These are phyloP conservation scores for Russula ochroleuca DNA, from an alignment of 768 basidiomycete genomes.

Conservation along the genomic window DNA sequence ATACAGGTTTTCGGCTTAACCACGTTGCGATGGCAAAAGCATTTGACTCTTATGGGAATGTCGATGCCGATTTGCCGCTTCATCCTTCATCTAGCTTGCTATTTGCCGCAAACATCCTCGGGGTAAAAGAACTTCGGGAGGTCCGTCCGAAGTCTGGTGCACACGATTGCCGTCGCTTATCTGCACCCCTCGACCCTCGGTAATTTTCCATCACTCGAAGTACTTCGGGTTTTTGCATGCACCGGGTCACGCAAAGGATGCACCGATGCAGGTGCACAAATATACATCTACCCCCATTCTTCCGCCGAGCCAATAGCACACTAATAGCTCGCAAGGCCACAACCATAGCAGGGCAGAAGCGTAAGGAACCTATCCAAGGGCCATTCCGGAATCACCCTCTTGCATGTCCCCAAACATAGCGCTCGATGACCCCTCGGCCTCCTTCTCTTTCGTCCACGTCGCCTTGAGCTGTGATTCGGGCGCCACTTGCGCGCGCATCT, in stretches of 20 bases:
- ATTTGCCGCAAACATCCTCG: too few species aligned
- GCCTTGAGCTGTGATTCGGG: conserved; percentile 17
- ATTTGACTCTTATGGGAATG: not conserved
- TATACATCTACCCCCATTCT: not conserved
- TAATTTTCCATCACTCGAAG: too few species aligned
- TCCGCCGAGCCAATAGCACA: not conserved
- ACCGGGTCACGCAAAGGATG: too few species aligned
- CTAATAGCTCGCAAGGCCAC: not conserved
- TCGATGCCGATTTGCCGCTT: not conserved
- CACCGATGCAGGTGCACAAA: too few species aligned
- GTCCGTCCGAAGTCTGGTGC: not conserved
- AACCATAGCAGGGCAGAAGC: not conserved
- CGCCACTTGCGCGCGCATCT: conserved; percentile 24
- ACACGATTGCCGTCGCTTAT: not conserved
- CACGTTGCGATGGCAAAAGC: not conserved
- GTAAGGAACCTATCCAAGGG: not conserved
- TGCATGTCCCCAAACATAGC: conserved; percentile 16
- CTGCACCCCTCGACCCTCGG: too few species aligned
- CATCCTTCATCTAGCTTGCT: too few species aligned
- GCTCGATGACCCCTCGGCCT: not conserved
- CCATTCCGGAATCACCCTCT: conserved; percentile 17
- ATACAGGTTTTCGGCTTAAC: not conserved
- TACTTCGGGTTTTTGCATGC: too few species aligned
- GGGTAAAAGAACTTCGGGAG: not conserved
- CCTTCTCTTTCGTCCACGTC: conserved; percentile 12